These are phyloP conservation scores for Pichia sp. DNA, from an alignment of 1,139 yeast species.

Conservation along the genomic window DNA sequence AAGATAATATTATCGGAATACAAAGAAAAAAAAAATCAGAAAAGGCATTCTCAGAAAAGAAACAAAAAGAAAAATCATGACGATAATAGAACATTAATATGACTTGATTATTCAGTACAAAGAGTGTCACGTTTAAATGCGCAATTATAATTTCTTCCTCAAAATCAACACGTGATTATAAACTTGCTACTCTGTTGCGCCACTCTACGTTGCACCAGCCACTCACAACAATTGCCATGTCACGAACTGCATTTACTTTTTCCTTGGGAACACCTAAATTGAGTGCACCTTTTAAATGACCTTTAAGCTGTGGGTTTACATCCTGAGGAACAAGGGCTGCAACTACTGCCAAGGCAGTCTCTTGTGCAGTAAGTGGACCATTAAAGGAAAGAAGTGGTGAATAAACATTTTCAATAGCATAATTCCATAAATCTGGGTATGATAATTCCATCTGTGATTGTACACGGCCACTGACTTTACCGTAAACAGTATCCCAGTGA, in stretches of 20 bases:
- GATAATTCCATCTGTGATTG: conserved; percentile 62
- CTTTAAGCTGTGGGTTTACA: conserved; percentile 90
- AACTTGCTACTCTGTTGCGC: conserved; percentile 35
- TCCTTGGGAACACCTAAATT: conserved; percentile 70
- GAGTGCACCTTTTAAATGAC: conserved; percentile 80
- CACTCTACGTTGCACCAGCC: conserved; percentile 74
- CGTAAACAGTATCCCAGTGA: conserved; percentile 75
- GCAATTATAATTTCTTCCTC: background rate
- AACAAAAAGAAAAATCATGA: too few species aligned
- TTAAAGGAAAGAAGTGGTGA: conserved; percentile 69
- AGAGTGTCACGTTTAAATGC: background rate
- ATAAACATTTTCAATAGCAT: conserved; percentile 67
- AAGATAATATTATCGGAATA: too few species aligned
- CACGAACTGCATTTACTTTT: conserved; percentile 55
- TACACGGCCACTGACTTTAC: conserved; percentile 66
- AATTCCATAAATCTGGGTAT: conserved; percentile 81
- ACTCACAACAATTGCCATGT: conserved; percentile 58
- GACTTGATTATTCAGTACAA: too few species aligned
- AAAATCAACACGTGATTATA: background rate
- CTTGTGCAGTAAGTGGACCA: conserved; percentile 56
- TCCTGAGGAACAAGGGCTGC: conserved; percentile 86
- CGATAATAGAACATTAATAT: background rate
- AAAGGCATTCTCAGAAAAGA: too few species aligned
- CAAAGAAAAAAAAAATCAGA: too few species aligned
- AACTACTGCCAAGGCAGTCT: conserved; percentile 72